Evolutionary conservation across 2,329 filamentous ascomycete species (phyloP).

Genomic region (Ophiocordyceps camponoti-saundersi): DNA sequence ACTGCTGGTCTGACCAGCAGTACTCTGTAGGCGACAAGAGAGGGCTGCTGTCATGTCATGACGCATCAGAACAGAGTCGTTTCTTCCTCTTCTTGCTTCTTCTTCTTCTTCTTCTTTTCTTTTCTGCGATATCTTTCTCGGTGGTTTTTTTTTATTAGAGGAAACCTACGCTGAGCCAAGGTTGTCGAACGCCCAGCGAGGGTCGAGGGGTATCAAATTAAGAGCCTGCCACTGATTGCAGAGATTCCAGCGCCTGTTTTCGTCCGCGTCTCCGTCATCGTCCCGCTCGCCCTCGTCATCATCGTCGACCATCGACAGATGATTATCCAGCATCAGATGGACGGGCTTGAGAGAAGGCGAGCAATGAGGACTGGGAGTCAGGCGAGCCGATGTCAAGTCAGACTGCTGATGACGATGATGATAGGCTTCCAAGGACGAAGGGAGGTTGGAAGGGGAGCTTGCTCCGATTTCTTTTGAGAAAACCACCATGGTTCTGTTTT

Average conservation of each 20-base stretch:
- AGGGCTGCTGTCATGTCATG: neutral
- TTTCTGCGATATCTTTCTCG: too few relatives aligned
- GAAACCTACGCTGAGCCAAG: neutral
- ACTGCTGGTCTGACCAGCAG: neutral
- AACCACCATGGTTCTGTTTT: too few relatives aligned
- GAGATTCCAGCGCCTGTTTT: too few relatives aligned
- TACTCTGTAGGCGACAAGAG: neutral
- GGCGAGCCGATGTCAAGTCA: neutral
- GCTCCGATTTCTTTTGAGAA: too few relatives aligned
- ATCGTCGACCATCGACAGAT: too few relatives aligned
- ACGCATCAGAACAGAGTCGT: too few relatives aligned
- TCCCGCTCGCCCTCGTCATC: neutral
- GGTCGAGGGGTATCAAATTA: neutral
- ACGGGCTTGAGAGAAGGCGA: neutral
- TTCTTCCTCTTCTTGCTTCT: too few relatives aligned
- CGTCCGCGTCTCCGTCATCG: neutral
- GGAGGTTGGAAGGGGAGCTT: too few relatives aligned
- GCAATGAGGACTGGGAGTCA: conserved; percentile 1
- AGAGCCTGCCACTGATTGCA: neutral
- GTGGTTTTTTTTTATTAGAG: neutral
- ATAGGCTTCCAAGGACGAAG: too few relatives aligned
- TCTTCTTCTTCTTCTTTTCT: too few relatives aligned
- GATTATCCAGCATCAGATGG: too few relatives aligned
- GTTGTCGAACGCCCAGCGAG: neutral
- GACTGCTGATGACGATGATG: neutral